Percentiles rank a stretch among this genome's conserved stretches.
These are phyloP conservation scores for Chimonanthus praecox DNA, from an alignment of 164 flowering plant species.

Conservation along the genomic window DNA sequence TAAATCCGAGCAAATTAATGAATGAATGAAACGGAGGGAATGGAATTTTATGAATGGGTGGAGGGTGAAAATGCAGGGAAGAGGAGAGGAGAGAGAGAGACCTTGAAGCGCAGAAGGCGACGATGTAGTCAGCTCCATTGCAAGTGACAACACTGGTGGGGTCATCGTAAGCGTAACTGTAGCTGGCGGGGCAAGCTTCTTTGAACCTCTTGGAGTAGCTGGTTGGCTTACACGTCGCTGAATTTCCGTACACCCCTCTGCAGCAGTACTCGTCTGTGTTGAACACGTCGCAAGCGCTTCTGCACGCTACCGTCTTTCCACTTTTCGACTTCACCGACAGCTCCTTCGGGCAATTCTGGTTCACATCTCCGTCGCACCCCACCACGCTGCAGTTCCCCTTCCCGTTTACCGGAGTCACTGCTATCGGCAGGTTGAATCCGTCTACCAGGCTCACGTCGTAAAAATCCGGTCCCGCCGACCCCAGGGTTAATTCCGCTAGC, in stretches of 20 bases:
- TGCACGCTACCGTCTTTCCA: slow-evolving; percentile 52
- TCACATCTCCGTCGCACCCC: slow-evolving; percentile 68
- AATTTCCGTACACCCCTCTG: slow-evolving; percentile 52
- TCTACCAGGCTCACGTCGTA: slow-evolving; percentile 97
- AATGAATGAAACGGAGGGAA: too few species aligned
- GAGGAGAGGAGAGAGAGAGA: slow-evolving; percentile 10
- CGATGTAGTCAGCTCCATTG: slow-evolving; percentile 55
- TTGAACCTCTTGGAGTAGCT: slow-evolving; percentile 73
- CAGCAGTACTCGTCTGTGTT: slow-evolving; percentile 83
- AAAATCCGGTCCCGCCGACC: slow-evolving; percentile 32
- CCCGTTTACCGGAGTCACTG: slow-evolving; percentile 49
- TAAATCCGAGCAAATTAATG: too few species aligned
- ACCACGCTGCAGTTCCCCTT: slow-evolving; percentile 67
- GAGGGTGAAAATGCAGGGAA: neutral
- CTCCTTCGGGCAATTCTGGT: slow-evolving; percentile 63
- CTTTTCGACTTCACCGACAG: slow-evolving; percentile 38
- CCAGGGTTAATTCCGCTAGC: slow-evolving; percentile 87
- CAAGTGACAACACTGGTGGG: slow-evolving; percentile 81
- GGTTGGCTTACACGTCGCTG: slow-evolving; percentile 58
- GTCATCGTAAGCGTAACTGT: slow-evolving; percentile 93
- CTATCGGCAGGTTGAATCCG: slow-evolving; percentile 75
- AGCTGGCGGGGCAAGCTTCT: slow-evolving; percentile 72
- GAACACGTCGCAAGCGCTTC: slow-evolving; percentile 90
- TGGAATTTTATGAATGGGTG: neutral
- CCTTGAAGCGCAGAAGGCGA: slow-evolving; percentile 77